Percentiles rank a stretch among this genome's conserved stretches.
phyloP scores from a whole-genome alignment of 306 rosid species.

The Cucumis sativus region DNA sequence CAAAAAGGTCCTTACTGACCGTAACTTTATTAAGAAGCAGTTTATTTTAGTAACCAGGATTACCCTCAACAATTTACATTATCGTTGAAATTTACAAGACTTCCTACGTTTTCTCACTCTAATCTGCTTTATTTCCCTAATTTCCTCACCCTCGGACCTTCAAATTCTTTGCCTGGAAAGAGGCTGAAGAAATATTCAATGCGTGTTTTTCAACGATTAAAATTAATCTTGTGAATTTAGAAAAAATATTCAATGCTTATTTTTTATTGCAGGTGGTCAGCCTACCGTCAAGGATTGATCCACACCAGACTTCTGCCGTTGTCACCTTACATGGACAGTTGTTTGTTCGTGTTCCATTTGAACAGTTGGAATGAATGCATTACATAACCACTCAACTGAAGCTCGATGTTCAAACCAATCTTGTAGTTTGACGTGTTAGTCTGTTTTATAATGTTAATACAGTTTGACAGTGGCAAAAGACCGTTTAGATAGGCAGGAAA shows the following conservation, averaged over 20 bases:
- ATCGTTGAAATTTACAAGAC: background rate
- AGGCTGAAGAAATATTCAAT: too few relatives aligned
- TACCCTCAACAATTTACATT: background rate
- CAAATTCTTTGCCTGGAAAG: too few relatives aligned
- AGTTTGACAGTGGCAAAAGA: background rate
- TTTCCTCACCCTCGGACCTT: too few relatives aligned
- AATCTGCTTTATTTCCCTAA: too few relatives aligned
- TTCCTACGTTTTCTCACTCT: too few relatives aligned
- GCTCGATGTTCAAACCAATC: background rate
- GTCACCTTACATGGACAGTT: slow-evolving; percentile 95
- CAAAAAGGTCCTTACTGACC: slow-evolving; percentile 43
- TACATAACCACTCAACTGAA: background rate
- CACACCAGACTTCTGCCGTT: slow-evolving; percentile 94
- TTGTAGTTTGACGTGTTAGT: background rate
- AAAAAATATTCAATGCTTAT: background rate
- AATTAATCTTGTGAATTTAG: too few relatives aligned
- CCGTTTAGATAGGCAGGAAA: background rate
- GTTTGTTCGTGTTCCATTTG: slow-evolving; percentile 93
- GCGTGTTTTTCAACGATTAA: too few relatives aligned
- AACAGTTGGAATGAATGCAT: slow-evolving; percentile 38
- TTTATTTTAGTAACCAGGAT: background rate
- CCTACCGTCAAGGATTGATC: slow-evolving; percentile 88
- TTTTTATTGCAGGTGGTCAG: slow-evolving; percentile 50
- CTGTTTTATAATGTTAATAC: slow-evolving; percentile 6
- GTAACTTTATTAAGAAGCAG: background rate